Evolutionary conservation across 2,329 filamentous ascomycete species (phyloP).

Genomic region (Karstenula rhodostoma): DNA sequence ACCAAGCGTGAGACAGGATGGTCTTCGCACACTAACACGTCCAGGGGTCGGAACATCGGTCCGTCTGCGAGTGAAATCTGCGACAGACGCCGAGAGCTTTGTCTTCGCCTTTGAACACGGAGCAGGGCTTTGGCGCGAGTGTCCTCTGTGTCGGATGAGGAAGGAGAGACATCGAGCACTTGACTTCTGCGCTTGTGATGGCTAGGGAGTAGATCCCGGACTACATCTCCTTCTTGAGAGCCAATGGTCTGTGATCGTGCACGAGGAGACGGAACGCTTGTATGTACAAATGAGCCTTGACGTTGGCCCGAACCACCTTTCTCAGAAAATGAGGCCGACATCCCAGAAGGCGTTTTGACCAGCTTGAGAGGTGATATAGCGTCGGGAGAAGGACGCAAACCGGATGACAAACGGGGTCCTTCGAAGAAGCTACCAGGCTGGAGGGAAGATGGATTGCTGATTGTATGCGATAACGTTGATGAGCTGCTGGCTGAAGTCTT

Average conservation of each 20-base stretch:
- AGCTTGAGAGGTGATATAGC: constrained; percentile 64
- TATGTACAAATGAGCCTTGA: constrained; percentile 35
- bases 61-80: constrained; percentile 86
- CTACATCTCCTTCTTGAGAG: constrained; percentile 87
- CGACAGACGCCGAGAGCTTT: constrained; percentile 92
- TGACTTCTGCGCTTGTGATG: constrained; percentile 94
- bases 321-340: constrained; percentile 59
- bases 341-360: constrained; percentile 52
- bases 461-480: constrained; percentile 82
- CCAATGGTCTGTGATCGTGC: constrained; percentile 91
- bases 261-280: constrained; percentile 61
- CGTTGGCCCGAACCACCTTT: constrained; percentile 46
- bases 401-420: constrained; percentile 65
- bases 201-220: constrained; percentile 68
- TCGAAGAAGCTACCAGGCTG: constrained; percentile 78
- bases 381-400: constrained; percentile 60
- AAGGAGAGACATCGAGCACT: constrained; percentile 94
- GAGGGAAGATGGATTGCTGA: constrained; percentile 65
- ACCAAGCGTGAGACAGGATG: constrained; percentile 96
- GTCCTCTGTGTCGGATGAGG: constrained; percentile 96
- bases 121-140: constrained; percentile 89
- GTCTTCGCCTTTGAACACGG: constrained; percentile 90
- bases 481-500: constrained; percentile 88
- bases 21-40: constrained; percentile 96
- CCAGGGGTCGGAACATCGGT: constrained; percentile 86